Base-by-base conservation (phyloP, 345 rosid species). In the Acer saccharum region DNA sequence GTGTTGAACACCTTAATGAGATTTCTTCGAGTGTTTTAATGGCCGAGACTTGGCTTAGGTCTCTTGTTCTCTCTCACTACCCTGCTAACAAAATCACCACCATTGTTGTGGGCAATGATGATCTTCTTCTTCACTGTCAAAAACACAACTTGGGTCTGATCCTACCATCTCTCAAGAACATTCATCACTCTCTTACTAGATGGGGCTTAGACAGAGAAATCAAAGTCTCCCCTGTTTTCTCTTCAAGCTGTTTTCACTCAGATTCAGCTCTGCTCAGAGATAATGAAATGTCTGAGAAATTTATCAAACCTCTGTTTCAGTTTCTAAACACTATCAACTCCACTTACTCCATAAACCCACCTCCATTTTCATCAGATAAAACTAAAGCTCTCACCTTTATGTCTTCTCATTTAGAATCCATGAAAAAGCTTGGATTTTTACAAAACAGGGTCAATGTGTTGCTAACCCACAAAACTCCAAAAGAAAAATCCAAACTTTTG, bases 21-120 rank as follows among this genome's bases (percentile, higher is more conserved):
- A 88, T 93, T 12, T 90, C 98, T 11, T 67, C 83, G 61, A 90
- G 86, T 77, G 88, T 90, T 69, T 76, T 83, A 39, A 87, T 82
- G 76, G 94, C 98, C 77, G 96, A 91, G 80, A 84, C 72, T 77
- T 93, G 98, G 98, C 84, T 93, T 20, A 88, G 89, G 78, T 79
- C 69, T 39, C 85, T 91, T 78, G 91, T 90, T 78, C 81, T 93
- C 21, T 77, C 93, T 73, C 88, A 87, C 78, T 93, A 86, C 76
- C 96, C 93, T 74, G 85, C 93, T 61, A 68, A 86, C 39, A 82
- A 85, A 79, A 83, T 92, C 88, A 84, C 91, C 69, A 89, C 92
- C 81, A 85, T 92, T 88, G 85, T 90, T 78, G 84, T 89, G 44
- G 88, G 87, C 62, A 72, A 68, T 62, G 81, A 68, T 58, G 81